These are phyloP conservation scores for Lenwebbia sp. DNA, from an alignment of 345 rosid genomes.

Conservation along the genomic window DNA sequence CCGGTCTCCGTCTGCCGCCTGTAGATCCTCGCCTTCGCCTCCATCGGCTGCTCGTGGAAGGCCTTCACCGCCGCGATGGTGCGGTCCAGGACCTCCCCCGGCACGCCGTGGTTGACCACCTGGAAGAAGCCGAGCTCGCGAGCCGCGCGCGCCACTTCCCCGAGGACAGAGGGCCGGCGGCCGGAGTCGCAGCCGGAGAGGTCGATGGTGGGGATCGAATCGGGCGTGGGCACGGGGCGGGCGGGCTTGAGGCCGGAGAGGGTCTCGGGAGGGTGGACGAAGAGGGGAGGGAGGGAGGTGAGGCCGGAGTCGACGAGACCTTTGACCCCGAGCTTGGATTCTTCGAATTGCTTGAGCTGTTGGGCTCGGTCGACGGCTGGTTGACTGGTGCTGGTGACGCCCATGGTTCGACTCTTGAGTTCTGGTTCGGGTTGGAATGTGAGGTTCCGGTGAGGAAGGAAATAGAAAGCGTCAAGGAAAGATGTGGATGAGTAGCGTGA, in stretches of 20 bases:
- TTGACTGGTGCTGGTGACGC: not conserved
- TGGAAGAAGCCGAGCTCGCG: slow-evolving; percentile 3
- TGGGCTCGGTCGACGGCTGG: slow-evolving; percentile 10
- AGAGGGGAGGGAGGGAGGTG: slow-evolving; percentile 2
- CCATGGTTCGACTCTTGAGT: not conserved
- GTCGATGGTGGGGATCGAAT: slow-evolving; percentile 34
- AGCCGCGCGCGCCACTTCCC: slow-evolving; percentile 15
- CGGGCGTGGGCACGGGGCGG: not conserved
- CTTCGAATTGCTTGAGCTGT: slow-evolving; percentile 32
- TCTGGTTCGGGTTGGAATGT: not conserved
- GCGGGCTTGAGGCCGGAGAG: not conserved
- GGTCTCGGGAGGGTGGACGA: slow-evolving; percentile 13
- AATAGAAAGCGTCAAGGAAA: not conserved
- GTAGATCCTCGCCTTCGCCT: slow-evolving; percentile 27
- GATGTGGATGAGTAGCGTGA: not conserved
- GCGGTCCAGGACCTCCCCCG: slow-evolving; percentile 16
- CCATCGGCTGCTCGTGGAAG: slow-evolving; percentile 21
- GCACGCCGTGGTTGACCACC: not conserved
- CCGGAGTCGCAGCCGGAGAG: slow-evolving; percentile 27
- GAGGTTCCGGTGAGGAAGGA: not conserved
- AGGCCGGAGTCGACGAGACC: slow-evolving; percentile 41
- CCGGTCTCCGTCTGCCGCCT: slow-evolving; percentile 5
- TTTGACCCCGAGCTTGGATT: slow-evolving; percentile 32
- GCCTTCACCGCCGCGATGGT: slow-evolving; percentile 7
- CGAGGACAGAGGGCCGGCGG: slow-evolving; percentile 10